Evolutionary conservation across 2,329 filamentous ascomycete species (phyloP).

Genomic region (Blastomyces gilchristii): DNA sequence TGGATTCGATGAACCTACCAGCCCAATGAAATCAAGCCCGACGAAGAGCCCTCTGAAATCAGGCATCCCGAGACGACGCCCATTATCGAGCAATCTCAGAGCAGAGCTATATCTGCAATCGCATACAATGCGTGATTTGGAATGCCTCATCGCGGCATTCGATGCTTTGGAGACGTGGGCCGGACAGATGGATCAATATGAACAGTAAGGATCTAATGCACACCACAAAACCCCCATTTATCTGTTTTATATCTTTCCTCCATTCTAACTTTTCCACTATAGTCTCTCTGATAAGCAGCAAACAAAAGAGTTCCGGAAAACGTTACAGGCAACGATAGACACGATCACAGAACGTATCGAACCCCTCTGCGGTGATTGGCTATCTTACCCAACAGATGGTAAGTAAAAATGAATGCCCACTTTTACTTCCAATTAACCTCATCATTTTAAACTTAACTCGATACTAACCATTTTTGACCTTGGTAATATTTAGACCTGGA

Average conservation of each 20-base stretch:
- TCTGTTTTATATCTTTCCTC: background rate
- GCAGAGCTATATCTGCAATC: conserved; percentile 38
- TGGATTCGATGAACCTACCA: conserved; percentile 22
- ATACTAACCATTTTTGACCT: background rate
- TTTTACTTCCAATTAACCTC: too few species aligned
- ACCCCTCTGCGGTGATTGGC: conserved; percentile 54
- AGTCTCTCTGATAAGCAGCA: conserved; percentile 21
- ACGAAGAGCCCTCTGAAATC: conserved; percentile 18
- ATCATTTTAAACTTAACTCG: background rate
- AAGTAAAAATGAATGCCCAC: conserved; percentile 20
- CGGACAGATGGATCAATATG: conserved; percentile 40
- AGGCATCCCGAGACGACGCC: conserved; percentile 21
- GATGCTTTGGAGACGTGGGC: conserved; percentile 60
- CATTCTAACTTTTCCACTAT: conserved; percentile 1
- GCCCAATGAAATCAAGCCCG: conserved; percentile 25
- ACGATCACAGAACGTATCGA: conserved; percentile 47
- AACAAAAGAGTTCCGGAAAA: conserved; percentile 43
- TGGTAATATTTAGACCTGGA: conserved; percentile 39
- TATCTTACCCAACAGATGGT: conserved; percentile 49
- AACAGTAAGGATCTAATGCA: conserved; percentile 27
- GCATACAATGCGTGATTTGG: conserved; percentile 57
- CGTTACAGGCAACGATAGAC: conserved; percentile 47
- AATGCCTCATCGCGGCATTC: conserved; percentile 54
- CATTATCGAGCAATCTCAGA: conserved; percentile 19
- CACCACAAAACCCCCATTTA: background rate